Evolutionary conservation across 169 alveolate species (phyloP).

Genomic region (Cryptosporidium muris): DNA sequence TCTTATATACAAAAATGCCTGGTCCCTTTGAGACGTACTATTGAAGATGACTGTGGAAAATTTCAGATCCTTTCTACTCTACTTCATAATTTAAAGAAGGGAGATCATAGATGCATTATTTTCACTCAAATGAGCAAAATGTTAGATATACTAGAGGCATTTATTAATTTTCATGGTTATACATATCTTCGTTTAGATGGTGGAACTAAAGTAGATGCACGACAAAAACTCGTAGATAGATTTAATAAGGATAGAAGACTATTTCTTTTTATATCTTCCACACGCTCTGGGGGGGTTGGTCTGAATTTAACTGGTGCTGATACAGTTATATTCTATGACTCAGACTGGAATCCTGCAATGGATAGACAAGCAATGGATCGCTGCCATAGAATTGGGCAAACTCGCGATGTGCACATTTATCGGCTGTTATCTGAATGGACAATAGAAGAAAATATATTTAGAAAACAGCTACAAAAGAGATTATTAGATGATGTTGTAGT

Average conservation of each 20-base stretch:
- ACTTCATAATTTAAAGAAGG: slow-evolving; percentile 86
- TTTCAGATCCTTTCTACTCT: slow-evolving; percentile 82
- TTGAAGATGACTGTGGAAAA: slow-evolving; percentile 96
- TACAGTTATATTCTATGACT: slow-evolving; percentile 97
- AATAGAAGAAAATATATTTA: slow-evolving; percentile 97
- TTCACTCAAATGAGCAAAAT: slow-evolving; percentile 97
- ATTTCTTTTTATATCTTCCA: slow-evolving; percentile 95
- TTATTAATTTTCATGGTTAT: slow-evolving; percentile 92
- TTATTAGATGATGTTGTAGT: slow-evolving; percentile 95
- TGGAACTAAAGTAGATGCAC: slow-evolving; percentile 93
- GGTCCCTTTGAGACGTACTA: slow-evolving; percentile 82
- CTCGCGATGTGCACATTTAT: slow-evolving; percentile 96
- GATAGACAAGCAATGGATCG: slow-evolving; percentile 99
- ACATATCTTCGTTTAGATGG: slow-evolving; percentile 98
- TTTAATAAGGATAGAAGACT: slow-evolving; percentile 93
- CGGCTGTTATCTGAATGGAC: slow-evolving; percentile 94
- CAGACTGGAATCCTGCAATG: slow-evolving; percentile 99
- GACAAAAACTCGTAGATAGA: slow-evolving; percentile 94
- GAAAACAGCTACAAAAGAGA: slow-evolving; percentile 95
- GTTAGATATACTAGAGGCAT: slow-evolving; percentile 96
- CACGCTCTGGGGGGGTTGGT: slow-evolving; percentile 99
- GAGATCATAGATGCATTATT: slow-evolving; percentile 93
- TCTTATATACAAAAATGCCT: slow-evolving; percentile 66
- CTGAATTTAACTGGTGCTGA: slow-evolving; percentile 98
- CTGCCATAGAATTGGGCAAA: slow-evolving; percentile 98